A percentile compares a stretch with the other conserved stretches of the same genome.
phyloP scores from a whole-genome alignment of 2,329 filamentous ascomycete species.

The Epicoccum sorghinum region DNA sequence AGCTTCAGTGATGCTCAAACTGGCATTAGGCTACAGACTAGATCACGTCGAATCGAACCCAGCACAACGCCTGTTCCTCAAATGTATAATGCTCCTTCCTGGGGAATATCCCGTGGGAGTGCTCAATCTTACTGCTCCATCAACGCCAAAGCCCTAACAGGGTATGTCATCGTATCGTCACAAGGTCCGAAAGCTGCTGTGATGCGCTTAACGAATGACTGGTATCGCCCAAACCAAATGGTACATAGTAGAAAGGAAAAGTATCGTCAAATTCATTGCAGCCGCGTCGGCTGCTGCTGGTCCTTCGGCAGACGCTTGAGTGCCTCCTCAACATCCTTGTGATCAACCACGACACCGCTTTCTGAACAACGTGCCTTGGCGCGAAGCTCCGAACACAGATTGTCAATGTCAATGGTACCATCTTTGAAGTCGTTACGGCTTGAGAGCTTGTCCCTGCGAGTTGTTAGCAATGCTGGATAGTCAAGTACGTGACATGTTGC shows the following conservation, averaged over 20 bases:
- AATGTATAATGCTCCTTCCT: constrained; percentile 3
- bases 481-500: constrained; percentile 41
- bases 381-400: constrained; percentile 87
- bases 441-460: constrained; percentile 82
- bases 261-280: background rate
- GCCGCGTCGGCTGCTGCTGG: constrained; percentile 5
- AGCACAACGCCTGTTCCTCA: constrained; percentile 2
- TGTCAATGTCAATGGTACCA: constrained; percentile 92
- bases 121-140: constrained; percentile 10
- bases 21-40: constrained; percentile 7
- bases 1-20: background rate
- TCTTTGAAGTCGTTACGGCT: constrained; percentile 84
- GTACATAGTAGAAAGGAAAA: constrained; percentile 8
- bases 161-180: constrained; percentile 17
- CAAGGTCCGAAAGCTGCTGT: constrained; percentile 5
- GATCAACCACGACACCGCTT: constrained; percentile 84
- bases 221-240: constrained; percentile 16
- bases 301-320: constrained; percentile 53
- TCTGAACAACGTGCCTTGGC: constrained; percentile 97
- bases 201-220: constrained; percentile 14
- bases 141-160: constrained; percentile 14
- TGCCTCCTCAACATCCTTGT: constrained; percentile 80
- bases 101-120: constrained; percentile 1
- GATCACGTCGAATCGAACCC: constrained; percentile 3
- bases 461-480: constrained; percentile 39